Conservation (phyloP, 2,329 filamentous ascomycete species). For the Cladophialophora yegresii region DNA sequence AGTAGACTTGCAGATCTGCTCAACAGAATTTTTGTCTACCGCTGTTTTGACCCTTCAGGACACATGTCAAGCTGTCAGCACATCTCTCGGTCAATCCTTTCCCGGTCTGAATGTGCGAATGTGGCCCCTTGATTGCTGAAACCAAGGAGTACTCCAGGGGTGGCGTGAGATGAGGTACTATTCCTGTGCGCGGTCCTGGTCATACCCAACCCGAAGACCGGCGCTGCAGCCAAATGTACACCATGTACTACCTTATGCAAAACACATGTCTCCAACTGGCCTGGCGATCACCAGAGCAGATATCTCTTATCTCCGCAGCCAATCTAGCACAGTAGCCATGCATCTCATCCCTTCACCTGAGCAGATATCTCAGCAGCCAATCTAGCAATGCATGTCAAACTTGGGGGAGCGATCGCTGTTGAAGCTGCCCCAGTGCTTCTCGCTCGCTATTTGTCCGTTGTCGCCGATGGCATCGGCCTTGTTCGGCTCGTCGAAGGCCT, state of each 20-base stretch:
- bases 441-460: slow-evolving; percentile 62
- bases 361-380: background rate
- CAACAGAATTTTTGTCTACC: background rate
- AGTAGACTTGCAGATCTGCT: background rate
- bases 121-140: background rate
- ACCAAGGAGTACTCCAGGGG: background rate
- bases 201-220: too few species aligned
- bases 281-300: background rate
- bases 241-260: background rate
- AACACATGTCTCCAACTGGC: background rate
- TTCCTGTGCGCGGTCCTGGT: background rate
- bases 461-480: slow-evolving; percentile 66
- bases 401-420: slow-evolving; percentile 56
- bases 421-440: slow-evolving; percentile 72
- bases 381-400: slow-evolving; percentile 34
- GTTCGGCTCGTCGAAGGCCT: slow-evolving; percentile 70
- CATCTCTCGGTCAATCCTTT: background rate
- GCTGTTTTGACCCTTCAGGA: background rate
- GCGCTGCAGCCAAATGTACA: background rate
- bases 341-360: slow-evolving; percentile 26
- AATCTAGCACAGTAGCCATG: slow-evolving; percentile 22
- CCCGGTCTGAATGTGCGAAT: background rate
- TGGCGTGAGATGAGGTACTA: background rate
- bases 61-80: background rate
- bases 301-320: background rate